Evolutionary conservation across 2,329 filamentous ascomycete genomes (phyloP), one percentile per base, ranked within the genome.

Genomic region (Ceratocystis alfenasii): DNA sequence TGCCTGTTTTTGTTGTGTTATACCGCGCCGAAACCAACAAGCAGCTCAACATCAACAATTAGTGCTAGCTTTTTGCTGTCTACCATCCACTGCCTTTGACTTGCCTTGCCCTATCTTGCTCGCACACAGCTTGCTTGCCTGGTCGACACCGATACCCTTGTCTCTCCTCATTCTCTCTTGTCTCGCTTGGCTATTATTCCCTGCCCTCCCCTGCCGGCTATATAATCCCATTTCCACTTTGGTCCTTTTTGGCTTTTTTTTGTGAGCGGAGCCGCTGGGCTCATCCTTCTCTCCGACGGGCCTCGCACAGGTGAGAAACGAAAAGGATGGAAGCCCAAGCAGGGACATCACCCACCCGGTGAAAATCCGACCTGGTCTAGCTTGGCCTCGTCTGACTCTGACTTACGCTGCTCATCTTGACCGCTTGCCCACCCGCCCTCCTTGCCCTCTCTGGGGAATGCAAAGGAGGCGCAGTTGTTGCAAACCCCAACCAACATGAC

Each of bases 201-300:
- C 48, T 53, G 36, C 50, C 46, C 22, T 12, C 41, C 60, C 30
- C 46, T 30, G 6, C 65, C 65, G 41, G 41, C 30, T 50, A 59
- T 60, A 41, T 46, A 20, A 44, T 25, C 44, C 36, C 55, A 65
- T 28, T 62, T 36, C 36, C 28, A 44, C 45, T 7, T 48, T 45
- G 15, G 46, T 62, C 28, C 36, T 63, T 68, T 59, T 57, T 64
- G 45, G 30, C 46, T 30, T 62, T 45, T 28, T 41, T 30, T 62
- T 45, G 30, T 36, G 22, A 57, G 33, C 57, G 57, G 59, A 67
- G 59, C 62, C 46, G 65, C 46, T 66, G 17, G 17, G 36, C 45
- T 22, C 33, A 65, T 65, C 64, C 57, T 65, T 65, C 20, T 60
- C 5, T 46, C 41, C 30, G 63, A 65, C 6, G 15, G 55, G 5